Evolutionary conservation across 371 early-diverging fungal species (phyloP).

Genomic region (Apophysomyces trapeziformis): DNA sequence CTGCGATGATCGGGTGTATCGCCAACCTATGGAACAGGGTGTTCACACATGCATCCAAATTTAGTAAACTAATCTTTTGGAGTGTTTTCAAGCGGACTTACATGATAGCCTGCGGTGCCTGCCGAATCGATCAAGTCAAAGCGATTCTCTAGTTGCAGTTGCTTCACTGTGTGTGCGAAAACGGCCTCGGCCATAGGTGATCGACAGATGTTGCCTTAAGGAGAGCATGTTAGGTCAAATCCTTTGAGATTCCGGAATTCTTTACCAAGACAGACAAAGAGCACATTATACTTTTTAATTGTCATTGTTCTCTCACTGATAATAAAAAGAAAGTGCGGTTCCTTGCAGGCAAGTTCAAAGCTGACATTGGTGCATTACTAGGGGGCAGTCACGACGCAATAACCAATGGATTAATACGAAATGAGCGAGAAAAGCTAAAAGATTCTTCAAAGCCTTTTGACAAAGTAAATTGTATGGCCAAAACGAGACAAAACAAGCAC

Average conservation of each 20-base stretch:
- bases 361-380: too few species aligned
- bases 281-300: constrained; percentile 44
- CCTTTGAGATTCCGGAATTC: not conserved
- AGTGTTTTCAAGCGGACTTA: constrained; percentile 27
- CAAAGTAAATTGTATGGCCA: too few species aligned
- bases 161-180: constrained; percentile 73
- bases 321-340: not conserved
- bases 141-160: constrained; percentile 54
- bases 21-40: constrained; percentile 53
- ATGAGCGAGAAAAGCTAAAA: too few species aligned
- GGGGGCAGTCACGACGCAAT: too few species aligned
- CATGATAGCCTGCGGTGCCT: constrained; percentile 87
- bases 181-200: constrained; percentile 94
- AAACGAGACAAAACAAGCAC: too few species aligned
- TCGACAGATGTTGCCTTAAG: constrained; percentile 86
- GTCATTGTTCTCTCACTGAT: not conserved
- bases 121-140: constrained; percentile 86
- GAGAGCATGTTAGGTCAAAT: constrained; percentile 1
- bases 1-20: constrained; percentile 77
- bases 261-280: constrained; percentile 81
- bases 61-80: not conserved
- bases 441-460: too few species aligned
- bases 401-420: too few species aligned
- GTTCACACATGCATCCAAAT: not conserved
- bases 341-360: not conserved